Conservation (phyloP, 192 early-diverging fungal genomes). For the Entomortierella lignicola region DNA sequence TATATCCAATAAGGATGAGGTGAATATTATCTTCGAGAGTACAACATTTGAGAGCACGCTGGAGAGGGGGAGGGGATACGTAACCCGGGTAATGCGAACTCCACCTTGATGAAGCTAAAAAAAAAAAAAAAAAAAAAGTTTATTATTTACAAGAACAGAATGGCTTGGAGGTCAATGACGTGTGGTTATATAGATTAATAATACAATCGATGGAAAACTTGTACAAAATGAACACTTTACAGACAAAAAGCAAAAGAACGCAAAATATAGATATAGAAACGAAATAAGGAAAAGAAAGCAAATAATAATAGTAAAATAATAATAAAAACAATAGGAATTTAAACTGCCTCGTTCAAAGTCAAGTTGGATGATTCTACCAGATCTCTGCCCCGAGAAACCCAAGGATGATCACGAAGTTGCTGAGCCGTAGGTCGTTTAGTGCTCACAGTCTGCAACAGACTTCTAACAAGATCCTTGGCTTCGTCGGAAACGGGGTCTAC, state of each 20-base stretch:
- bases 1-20: no score
- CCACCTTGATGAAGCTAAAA: no score
- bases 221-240: background rate
- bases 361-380: background rate
- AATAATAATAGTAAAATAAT: background rate
- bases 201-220: background rate
- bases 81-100: no score
- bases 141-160: background rate
- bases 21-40: no score
- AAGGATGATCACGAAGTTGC: constrained; percentile 58
- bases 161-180: no score
- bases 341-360: no score
- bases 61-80: no score
- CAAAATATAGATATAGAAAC: background rate
- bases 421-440: constrained; percentile 51
- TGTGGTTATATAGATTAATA: background rate
- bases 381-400: constrained; percentile 54
- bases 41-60: no score
- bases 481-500: constrained; percentile 42
- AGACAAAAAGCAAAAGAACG: background rate
- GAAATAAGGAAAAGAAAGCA: background rate
- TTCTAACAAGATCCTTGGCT: constrained; percentile 63
- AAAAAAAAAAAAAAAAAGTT: constrained; percentile 2
- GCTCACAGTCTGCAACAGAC: constrained; percentile 59
- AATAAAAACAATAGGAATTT: no score